Conservation (phyloP, 371 early-diverging fungal genomes). For the Cokeromyces recurvatus region DNA sequence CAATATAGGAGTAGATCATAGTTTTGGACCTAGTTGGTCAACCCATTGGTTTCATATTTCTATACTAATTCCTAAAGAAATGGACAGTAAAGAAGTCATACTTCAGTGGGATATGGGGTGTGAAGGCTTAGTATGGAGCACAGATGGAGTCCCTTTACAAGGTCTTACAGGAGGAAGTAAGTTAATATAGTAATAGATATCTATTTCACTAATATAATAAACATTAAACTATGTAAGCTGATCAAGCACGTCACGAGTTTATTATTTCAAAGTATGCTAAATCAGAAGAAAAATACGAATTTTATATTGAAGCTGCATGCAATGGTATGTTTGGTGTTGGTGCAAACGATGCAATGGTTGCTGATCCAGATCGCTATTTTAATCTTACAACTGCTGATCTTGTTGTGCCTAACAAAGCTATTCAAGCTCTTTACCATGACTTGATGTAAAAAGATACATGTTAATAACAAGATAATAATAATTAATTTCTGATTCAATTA, state of each 20-base stretch:
- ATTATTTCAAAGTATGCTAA: conserved; percentile 58
- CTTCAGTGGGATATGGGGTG: conserved; percentile 81
- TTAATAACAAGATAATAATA: not conserved
- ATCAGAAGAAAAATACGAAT: conserved; percentile 57
- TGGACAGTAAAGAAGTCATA: conserved; percentile 63
- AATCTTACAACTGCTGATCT: conserved; percentile 59
- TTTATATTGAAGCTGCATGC: conserved; percentile 89
- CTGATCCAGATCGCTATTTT: conserved; percentile 60
- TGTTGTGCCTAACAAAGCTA: conserved; percentile 61
- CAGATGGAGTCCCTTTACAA: conserved; percentile 78
- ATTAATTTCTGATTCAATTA: too few relatives aligned
- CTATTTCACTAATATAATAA: not conserved
- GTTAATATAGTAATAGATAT: not conserved
- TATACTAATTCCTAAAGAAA: conserved; percentile 60
- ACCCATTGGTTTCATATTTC: conserved; percentile 86
- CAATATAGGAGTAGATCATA: conserved; percentile 16
- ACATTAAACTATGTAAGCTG: conserved; percentile 17
- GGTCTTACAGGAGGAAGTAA: conserved; percentile 81
- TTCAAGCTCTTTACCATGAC: conserved; percentile 71
- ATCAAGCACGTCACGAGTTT: conserved; percentile 76
- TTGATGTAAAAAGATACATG: conserved; percentile 21
- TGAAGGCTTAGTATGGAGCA: conserved; percentile 89
- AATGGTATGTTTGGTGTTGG: conserved; percentile 93
- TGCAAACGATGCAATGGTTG: conserved; percentile 59
- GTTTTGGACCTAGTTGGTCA: conserved; percentile 62